Evolutionary conservation across 2,329 filamentous ascomycete species (phyloP), one percentile per base, ranked within the genome.

Genomic region (Dryadomyces quercus-mongolicae): DNA sequence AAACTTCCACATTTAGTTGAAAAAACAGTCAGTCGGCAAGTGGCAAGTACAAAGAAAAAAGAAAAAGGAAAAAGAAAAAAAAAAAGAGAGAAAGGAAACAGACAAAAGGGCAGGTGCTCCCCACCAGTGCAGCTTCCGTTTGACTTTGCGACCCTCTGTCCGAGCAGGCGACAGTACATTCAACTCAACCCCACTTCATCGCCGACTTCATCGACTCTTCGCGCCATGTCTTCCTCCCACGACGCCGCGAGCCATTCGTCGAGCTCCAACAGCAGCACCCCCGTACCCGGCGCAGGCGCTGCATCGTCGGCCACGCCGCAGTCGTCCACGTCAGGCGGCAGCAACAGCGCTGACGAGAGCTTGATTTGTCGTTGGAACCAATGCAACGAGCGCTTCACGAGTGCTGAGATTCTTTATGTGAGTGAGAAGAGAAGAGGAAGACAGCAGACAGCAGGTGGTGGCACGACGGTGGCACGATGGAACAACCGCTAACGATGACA

Each of bases 331-430:
- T 57, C 53, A 12, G 51, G 21, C 34, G 36, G 31, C 25, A 44
- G 43, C 45, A 21, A 21, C 21, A 38, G 34, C 31, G 21, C 20
- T 7, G 73, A 78, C 36, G 80, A 82, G 59, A 78, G 75, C 62
- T 73, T 84, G 38, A 73, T 74, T 54, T 84, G 80, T 66, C 77
- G 78, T 60, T 84, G 80, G 80, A 74, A 74, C 57, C 69, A 71
- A 53, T 84, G 80, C 63, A 73, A 72, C 62, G 76, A 81, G 62
- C 80, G 78, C 60, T 84, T 83, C 62, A 69, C 67, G 47, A 74
- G 70, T 9, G 74, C 80, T 15, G 80, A 83, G 65, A 68, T 70
- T 55, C 76, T 84, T 61, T 84, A 84, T 64, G 79, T 82, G 72
- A 69, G 78, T 70, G 25, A 31, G 25, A 31, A 31, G 25, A 31